Evolutionary conservation across 2,329 filamentous ascomycete species (phyloP).

Genomic region (Fusarium duplospermum): DNA sequence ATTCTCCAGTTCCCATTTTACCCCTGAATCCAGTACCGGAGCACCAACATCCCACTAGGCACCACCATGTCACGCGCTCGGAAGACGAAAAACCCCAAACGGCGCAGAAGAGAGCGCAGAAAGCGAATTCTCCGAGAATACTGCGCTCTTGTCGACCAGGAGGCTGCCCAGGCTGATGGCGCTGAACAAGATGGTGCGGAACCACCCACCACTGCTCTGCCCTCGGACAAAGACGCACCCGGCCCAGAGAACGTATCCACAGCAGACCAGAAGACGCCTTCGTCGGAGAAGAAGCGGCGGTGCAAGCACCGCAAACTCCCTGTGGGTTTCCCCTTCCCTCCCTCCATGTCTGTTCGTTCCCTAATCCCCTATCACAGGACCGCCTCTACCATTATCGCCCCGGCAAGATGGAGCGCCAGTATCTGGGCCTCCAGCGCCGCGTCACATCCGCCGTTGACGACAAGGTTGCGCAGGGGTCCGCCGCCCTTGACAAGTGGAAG

Average conservation of each 20-base stretch:
- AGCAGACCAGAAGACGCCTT: too few species aligned
- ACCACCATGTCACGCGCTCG: slow-evolving; percentile 3
- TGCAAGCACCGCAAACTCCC: slow-evolving; percentile 14
- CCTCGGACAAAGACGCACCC: neutral
- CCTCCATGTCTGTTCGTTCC: neutral
- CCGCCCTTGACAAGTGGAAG: neutral
- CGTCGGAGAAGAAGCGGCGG: neutral
- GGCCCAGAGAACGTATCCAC: neutral
- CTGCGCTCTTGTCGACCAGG: neutral
- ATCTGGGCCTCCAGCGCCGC: neutral
- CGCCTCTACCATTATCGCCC: slow-evolving; percentile 6
- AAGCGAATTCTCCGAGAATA: neutral
- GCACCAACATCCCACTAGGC: neutral
- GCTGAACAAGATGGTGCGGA: neutral
- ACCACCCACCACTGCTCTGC: neutral
- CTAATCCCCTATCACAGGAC: slow-evolving; percentile 1
- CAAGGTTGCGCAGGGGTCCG: neutral
- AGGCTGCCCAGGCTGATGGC: neutral
- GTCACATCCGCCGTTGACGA: neutral
- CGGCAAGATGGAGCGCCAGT: neutral
- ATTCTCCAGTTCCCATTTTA: neutral
- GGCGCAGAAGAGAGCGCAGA: neutral
- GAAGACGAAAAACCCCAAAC: neutral
- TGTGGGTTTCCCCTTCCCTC: neutral
- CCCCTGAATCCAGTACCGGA: neutral